Evolutionary conservation across 805 yeast genomes (phyloP).

Genomic region (Starmerella apis): DNA sequence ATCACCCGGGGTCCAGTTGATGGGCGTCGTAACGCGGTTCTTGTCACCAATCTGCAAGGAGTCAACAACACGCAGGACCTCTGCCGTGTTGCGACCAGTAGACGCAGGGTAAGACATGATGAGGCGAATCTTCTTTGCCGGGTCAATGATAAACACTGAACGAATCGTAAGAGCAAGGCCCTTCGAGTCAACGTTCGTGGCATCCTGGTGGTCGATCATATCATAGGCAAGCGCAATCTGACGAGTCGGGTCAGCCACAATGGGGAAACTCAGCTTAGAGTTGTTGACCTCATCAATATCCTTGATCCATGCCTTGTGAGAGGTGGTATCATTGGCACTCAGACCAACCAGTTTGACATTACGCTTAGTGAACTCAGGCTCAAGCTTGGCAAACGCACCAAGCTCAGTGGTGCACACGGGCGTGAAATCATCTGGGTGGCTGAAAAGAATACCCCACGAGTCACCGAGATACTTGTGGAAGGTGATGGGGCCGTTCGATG

Average conservation of each 20-base stretch:
- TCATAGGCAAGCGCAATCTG: slow-evolving; percentile 74
- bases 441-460: slow-evolving; percentile 79
- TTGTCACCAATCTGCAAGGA: slow-evolving; percentile 81
- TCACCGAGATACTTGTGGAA: slow-evolving; percentile 82
- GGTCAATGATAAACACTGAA: slow-evolving; percentile 88
- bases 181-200: slow-evolving; percentile 57
- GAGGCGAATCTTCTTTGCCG: slow-evolving; percentile 79
- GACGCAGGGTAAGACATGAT: slow-evolving; percentile 87
- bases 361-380: slow-evolving; percentile 82
- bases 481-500: slow-evolving; percentile 72
- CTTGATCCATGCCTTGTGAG: slow-evolving; percentile 82
- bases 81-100: slow-evolving; percentile 89
- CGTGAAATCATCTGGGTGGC: slow-evolving; percentile 95
- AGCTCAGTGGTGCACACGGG: slow-evolving; percentile 96
- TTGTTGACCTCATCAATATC: slow-evolving; percentile 84
- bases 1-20: slow-evolving; percentile 84
- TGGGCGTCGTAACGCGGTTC: slow-evolving; percentile 83
- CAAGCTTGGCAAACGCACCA: slow-evolving; percentile 87
- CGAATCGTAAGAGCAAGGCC: slow-evolving; percentile 84
- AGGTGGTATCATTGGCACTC: slow-evolving; percentile 75
- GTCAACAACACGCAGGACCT: slow-evolving; percentile 84
- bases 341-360: slow-evolving; percentile 81
- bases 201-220: slow-evolving; percentile 81
- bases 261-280: slow-evolving; percentile 72
- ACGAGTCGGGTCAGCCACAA: slow-evolving; percentile 78